A percentile compares a stretch with the other conserved stretches of the same genome.
Conservation (phyloP, 805 yeast species). For the Candida multigemmis region DNA sequence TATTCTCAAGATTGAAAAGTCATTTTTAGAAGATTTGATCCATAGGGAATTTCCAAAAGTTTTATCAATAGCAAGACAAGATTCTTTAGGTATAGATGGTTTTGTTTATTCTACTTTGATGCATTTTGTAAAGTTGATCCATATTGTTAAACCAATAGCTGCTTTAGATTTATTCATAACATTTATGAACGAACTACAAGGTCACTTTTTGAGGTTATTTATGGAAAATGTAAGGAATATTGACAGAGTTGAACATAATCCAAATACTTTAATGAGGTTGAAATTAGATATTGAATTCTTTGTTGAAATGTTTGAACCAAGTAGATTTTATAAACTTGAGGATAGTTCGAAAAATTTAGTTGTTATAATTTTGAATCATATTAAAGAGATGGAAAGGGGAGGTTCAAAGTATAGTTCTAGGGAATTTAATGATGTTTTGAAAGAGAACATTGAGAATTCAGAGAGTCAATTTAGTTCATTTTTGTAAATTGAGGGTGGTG, state of each 20-base stretch:
- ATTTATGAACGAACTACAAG: constrained; percentile 29
- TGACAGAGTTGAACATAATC: constrained; percentile 7
- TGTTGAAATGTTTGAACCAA: constrained; percentile 28
- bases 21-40: constrained; percentile 19
- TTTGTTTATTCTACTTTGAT: constrained; percentile 28
- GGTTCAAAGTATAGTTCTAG: constrained; percentile 9
- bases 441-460: constrained; percentile 16
- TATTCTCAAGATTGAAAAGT: constrained; percentile 26
- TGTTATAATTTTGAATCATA: constrained; percentile 18
- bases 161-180: constrained; percentile 23
- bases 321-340: constrained; percentile 21
- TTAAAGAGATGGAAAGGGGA: constrained; percentile 14
- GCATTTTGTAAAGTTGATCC: constrained; percentile 31
- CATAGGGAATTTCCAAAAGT: constrained; percentile 12
- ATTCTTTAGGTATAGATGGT: constrained; percentile 20
- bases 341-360: constrained; percentile 24
- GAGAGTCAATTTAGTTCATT: constrained; percentile 26
- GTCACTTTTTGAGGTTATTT: constrained; percentile 22
- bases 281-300: constrained; percentile 29
- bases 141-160: constrained; percentile 31
- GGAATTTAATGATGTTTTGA: constrained; percentile 20
- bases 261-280: constrained; percentile 14
- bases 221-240: constrained; percentile 19
- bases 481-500: constrained; percentile 6
- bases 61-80: constrained; percentile 2